These are phyloP conservation scores for Sphaerulina musiva DNA, from an alignment of 2,329 filamentous ascomycete species.

Conservation along the genomic window DNA sequence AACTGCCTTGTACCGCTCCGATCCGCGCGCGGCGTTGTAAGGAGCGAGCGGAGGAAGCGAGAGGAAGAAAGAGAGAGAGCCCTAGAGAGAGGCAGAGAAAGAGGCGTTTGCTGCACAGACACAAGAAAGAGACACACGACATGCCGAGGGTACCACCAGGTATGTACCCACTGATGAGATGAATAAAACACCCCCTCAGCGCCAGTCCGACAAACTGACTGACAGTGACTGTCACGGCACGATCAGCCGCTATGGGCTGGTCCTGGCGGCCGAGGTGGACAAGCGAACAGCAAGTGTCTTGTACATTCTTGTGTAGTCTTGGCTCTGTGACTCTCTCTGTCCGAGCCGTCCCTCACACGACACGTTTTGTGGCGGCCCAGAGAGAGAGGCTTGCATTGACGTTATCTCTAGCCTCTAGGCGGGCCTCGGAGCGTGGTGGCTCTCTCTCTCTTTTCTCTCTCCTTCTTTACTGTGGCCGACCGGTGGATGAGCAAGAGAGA, in stretches of 20 bases:
- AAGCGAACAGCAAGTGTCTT: conserved; percentile 15
- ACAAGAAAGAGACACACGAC: too few species aligned
- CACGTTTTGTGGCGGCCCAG: conserved; percentile 17
- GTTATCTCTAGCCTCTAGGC: conserved; percentile 2
- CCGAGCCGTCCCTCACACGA: conserved; percentile 6
- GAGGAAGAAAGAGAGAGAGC: too few species aligned
- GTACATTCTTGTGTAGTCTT: conserved; percentile 20
- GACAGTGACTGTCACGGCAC: not conserved
- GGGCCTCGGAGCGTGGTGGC: not conserved
- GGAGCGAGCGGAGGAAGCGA: too few species aligned
- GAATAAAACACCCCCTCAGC: too few species aligned
- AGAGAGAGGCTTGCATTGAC: conserved; percentile 10
- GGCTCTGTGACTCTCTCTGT: not conserved
- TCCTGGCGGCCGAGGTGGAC: conserved; percentile 6
- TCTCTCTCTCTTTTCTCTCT: not conserved
- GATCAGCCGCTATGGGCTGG: conserved; percentile 6
- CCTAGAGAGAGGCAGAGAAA: too few species aligned
- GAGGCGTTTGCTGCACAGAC: too few species aligned
- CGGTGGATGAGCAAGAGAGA: too few species aligned
- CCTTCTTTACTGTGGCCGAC: not conserved
- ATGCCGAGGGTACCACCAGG: too few species aligned
- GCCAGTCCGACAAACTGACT: too few species aligned
- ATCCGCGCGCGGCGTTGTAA: too few species aligned
- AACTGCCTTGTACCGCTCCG: not conserved
- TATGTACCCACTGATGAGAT: too few species aligned